Base-by-base conservation (phyloP, 495 filamentous ascomycete genomes). In the Aspergillus funiculosus region DNA sequence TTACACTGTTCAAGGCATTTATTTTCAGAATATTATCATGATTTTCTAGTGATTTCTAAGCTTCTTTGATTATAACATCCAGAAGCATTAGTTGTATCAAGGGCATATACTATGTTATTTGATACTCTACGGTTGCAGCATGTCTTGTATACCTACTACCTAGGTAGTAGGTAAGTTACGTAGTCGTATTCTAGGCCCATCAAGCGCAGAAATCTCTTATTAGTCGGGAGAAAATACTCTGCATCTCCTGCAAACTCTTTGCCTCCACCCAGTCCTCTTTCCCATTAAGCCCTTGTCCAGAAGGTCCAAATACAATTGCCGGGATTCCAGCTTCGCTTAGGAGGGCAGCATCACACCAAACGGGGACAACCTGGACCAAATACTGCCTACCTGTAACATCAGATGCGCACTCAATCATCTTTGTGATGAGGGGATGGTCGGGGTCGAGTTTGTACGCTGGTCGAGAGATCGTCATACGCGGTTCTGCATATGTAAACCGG, bases 191-290 rank as follows among this genome's bases (percentile, higher is more conserved):
- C n/a, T n/a, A n/a, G n/a, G n/a, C n/a, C 15, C 10, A 22, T 57
- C 41, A 68, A 10, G 49, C 35, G 32, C 66, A 69, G 28, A 66
- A 59, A 0, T 69, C 56, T 22, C 39, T 32, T 6, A 54, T 51
- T n/a, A 69, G 22, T 11, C 40, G 34, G 8, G 38, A 51, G 39
- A 57, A 63, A 2, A 58, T 46, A 31, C 46, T 37, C 39, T 57
- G 42, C 37, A 62, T 49, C 36, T 62, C 41, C 30, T 39, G 29
- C 11, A 69, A 19, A 41, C 59, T 69, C n/a, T 66, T 43, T 2
- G 64, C 62, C 24, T 67, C 60, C 0, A 72, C 67, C 61, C 63
- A 74, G 51, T 76, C 71, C 44, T 71, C 66, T 35, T 68, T 71
- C 6, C 56, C 57, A 43, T 76, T 72, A 5, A 71, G 46, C 0